Evolutionary conservation across 2,329 filamentous ascomycete species (phyloP).

Genomic region (Leptographium procerum): DNA sequence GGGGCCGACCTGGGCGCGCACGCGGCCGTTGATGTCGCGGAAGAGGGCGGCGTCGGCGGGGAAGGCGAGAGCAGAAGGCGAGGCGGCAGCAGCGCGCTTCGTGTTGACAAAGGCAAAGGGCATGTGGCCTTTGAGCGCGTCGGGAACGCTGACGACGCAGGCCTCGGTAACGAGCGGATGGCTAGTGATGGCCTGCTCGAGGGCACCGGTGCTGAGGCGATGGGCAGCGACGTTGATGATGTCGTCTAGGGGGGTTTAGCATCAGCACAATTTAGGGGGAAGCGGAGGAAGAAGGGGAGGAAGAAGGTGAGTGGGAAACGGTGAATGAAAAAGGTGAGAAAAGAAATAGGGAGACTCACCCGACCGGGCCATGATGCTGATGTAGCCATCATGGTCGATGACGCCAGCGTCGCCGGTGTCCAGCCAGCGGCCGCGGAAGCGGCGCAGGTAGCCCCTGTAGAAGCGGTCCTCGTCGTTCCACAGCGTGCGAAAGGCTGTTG

Average conservation of each 20-base stretch:
- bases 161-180: slow-evolving; percentile 73
- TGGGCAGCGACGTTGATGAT: slow-evolving; percentile 95
- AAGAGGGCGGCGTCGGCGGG: slow-evolving; percentile 33
- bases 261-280: neutral
- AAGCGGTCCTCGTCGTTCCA: slow-evolving; percentile 82
- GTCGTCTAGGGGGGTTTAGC: slow-evolving; percentile 46
- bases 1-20: slow-evolving; percentile 72
- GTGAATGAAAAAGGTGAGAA: neutral
- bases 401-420: slow-evolving; percentile 88
- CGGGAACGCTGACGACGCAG: slow-evolving; percentile 77
- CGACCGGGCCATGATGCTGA: slow-evolving; percentile 50
- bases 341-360: slow-evolving; percentile 11
- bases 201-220: slow-evolving; percentile 74
- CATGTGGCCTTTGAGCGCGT: slow-evolving; percentile 77
- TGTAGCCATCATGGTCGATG: slow-evolving; percentile 63
- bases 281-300: neutral
- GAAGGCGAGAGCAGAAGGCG: no score
- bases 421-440: slow-evolving; percentile 73
- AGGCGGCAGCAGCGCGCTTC: slow-evolving; percentile 16
- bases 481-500: slow-evolving; percentile 73
- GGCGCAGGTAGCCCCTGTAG: slow-evolving; percentile 71
- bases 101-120: slow-evolving; percentile 79
- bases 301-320: neutral
- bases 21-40: slow-evolving; percentile 57
- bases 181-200: slow-evolving; percentile 81